These are phyloP conservation scores for Aspergillus cejpii DNA, from an alignment of 2,329 filamentous ascomycete genomes.

Conservation along the genomic window DNA sequence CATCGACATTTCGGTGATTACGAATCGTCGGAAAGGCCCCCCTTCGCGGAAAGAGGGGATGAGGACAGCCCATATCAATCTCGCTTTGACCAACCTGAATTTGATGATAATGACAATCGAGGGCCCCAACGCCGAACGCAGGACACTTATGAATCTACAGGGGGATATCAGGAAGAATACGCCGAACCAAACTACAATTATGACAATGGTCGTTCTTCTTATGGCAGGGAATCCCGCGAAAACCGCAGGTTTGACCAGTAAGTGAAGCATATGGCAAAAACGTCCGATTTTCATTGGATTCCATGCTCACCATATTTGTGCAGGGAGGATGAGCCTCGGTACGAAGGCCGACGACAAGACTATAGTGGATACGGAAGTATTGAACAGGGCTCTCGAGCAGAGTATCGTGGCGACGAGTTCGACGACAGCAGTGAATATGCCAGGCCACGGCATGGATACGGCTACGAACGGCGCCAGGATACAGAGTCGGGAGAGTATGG, in stretches of 20 bases:
- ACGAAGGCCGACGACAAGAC: conserved; percentile 13
- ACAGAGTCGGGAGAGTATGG: conserved; percentile 17
- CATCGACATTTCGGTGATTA: background rate
- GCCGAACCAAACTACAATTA: conserved; percentile 18
- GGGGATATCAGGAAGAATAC: conserved; percentile 7
- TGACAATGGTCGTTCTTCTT: conserved; percentile 10
- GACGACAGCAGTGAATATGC: conserved; percentile 17
- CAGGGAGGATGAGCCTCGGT: conserved; percentile 18
- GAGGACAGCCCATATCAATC: background rate
- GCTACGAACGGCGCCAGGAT: conserved; percentile 17
- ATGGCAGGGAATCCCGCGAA: conserved; percentile 9
- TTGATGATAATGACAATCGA: background rate
- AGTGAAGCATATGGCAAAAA: conserved; percentile 8
- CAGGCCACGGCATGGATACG: conserved; percentile 19
- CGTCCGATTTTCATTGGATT: conserved; percentile 1
- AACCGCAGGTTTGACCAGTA: conserved; percentile 17
- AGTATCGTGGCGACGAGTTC: conserved; percentile 17
- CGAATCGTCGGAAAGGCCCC: background rate
- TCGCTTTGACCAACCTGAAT: background rate
- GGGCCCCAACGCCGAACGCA: background rate
- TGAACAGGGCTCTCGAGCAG: conserved; percentile 11
- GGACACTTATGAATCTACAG: background rate
- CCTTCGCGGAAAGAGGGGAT: background rate
- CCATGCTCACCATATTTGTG: conserved; percentile 10
- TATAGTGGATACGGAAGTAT: conserved; percentile 14